Conservation (phyloP, 108 stramenopile species). For the Parietichytrium sp. region DNA sequence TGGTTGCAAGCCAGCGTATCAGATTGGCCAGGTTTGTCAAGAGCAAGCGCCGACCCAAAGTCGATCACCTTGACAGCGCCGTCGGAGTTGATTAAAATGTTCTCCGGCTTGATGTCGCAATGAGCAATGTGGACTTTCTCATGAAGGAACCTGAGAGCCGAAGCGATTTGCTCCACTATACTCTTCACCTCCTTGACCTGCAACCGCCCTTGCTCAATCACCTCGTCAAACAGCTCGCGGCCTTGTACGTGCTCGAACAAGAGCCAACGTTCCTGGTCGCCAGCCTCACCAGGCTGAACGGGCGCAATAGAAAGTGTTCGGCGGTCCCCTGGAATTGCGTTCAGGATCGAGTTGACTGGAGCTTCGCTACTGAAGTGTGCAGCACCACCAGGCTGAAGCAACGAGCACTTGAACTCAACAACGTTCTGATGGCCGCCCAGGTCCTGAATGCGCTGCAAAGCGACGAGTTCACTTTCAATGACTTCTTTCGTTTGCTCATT, state of each 20-base stretch:
- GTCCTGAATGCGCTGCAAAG: background rate
- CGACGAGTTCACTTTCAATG: background rate
- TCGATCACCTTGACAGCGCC: background rate
- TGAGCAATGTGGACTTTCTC: background rate
- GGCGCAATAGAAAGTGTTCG: background rate
- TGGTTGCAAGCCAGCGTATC: background rate
- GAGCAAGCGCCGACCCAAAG: background rate
- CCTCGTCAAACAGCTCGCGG: background rate
- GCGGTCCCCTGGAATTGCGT: background rate
- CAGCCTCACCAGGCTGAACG: background rate
- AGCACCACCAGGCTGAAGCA: background rate
- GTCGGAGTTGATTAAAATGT: background rate
- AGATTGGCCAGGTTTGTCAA: background rate
- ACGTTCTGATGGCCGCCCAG: background rate
- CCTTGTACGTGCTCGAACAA: background rate
- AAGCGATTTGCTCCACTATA: background rate
- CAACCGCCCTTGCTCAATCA: background rate
- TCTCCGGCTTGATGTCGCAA: slow-evolving; percentile 9
- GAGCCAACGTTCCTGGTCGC: background rate
- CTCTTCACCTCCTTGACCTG: background rate
- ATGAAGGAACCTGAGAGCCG: background rate
- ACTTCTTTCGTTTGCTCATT: background rate
- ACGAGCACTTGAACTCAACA: background rate
- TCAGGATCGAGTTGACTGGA: background rate
- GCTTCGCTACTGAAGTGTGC: background rate